Conservation (phyloP, 2,329 filamentous ascomycete species). For the Neoscytalidium dimidiatum region DNA sequence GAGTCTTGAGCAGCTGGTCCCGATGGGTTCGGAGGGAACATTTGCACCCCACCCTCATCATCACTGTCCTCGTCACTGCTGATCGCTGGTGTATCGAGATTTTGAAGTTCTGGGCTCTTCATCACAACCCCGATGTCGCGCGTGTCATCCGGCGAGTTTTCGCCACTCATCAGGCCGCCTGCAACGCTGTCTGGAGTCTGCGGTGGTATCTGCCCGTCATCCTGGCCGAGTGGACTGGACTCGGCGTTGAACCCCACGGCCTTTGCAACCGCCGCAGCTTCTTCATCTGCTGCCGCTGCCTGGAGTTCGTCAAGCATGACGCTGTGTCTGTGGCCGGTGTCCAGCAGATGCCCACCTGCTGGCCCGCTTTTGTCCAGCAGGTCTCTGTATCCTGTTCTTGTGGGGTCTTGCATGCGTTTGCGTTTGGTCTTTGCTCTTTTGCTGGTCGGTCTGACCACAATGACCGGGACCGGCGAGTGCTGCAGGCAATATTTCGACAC, state of each 20-base stretch:
- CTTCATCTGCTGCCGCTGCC: constrained; percentile 43
- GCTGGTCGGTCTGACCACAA: constrained; percentile 83
- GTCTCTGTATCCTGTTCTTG: constrained; percentile 72
- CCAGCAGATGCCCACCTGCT: constrained; percentile 54
- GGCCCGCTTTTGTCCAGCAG: constrained; percentile 69
- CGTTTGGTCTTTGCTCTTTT: constrained; percentile 88
- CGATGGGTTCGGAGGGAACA: background rate
- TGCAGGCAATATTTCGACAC: constrained; percentile 95
- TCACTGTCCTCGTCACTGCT: constrained; percentile 38
- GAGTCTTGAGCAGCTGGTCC: background rate
- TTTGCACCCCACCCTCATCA: constrained; percentile 30
- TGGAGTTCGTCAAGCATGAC: constrained; percentile 39
- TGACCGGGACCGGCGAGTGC: constrained; percentile 88
- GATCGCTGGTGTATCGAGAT: constrained; percentile 42
- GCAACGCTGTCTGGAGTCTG: constrained; percentile 22
- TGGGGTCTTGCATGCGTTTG: constrained; percentile 77
- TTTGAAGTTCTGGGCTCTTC: constrained; percentile 42
- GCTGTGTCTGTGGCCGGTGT: constrained; percentile 50
- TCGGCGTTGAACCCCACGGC: constrained; percentile 48
- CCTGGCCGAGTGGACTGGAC: constrained; percentile 31
- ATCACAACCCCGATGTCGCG: constrained; percentile 38
- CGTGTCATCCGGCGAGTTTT: constrained; percentile 27
- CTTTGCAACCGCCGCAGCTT: constrained; percentile 52
- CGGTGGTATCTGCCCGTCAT: constrained; percentile 25
- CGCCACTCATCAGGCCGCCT: constrained; percentile 21